These are phyloP conservation scores for Cercospora nicotianae DNA, from an alignment of 2,329 filamentous ascomycete species.

Conservation along the genomic window DNA sequence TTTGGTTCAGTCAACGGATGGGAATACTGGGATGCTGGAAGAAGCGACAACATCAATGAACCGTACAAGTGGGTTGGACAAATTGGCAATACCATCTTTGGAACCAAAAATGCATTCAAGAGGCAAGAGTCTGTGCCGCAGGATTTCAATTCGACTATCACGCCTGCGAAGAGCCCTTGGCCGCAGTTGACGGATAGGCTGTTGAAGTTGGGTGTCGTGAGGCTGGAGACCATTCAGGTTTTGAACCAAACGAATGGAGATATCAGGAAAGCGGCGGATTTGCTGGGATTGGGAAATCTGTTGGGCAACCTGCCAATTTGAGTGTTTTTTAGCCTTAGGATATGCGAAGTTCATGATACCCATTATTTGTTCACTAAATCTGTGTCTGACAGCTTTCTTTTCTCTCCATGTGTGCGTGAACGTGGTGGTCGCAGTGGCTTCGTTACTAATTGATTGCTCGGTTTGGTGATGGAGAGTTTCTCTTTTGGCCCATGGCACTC, in stretches of 20 bases:
- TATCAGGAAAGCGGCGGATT: constrained; percentile 7
- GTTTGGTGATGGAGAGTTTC: not conserved
- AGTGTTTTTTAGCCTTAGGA: not conserved
- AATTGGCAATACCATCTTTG: constrained; percentile 21
- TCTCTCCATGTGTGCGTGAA: constrained; percentile 3
- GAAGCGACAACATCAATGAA: constrained; percentile 17
- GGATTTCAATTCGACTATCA: constrained; percentile 12
- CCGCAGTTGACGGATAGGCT: constrained; percentile 23
- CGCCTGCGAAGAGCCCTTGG: constrained; percentile 27
- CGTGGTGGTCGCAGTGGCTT: constrained; percentile 8
- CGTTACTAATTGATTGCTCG: not conserved
- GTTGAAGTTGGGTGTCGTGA: constrained; percentile 13
- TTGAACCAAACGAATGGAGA: constrained; percentile 26
- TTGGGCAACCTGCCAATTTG: not conserved
- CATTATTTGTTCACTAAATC: not conserved
- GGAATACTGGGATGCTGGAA: constrained; percentile 35
- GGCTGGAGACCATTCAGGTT: constrained; percentile 19
- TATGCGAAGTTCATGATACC: constrained; percentile 1
- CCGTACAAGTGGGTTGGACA: constrained; percentile 27
- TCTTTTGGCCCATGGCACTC: not conserved
- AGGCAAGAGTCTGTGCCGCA: constrained; percentile 11
- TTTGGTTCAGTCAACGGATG: constrained; percentile 33
- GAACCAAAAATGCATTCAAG: constrained; percentile 16
- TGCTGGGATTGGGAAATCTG: not conserved
- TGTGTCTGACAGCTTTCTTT: constrained; percentile 1